Base-by-base conservation (phyloP, 2,329 filamentous ascomycete genomes). In the Fusarium verticillioides region DNA sequence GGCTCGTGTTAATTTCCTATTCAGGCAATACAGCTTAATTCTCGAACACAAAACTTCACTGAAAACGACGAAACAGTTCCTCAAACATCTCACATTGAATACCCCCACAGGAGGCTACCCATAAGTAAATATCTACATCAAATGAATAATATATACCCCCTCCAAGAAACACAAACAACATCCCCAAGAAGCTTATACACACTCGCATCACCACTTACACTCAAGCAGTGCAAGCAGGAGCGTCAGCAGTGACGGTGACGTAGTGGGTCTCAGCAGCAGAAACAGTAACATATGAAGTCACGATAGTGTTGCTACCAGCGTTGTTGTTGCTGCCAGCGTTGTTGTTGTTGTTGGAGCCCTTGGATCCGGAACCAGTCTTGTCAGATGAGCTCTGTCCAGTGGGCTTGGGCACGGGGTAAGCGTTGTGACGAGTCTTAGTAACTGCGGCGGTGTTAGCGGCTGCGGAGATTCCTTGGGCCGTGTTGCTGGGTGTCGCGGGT, bases 31-130 rank as follows among this genome's bases (percentile, higher is more conserved):
- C 18, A 34, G 2, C 30, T 7, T 37, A 28, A 34, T n/a, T 21
- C 6, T 36, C 19, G 0, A 39, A 30, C 42, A 49, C 12, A n/a
- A 13, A n/a, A 37, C 34, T 50, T 63, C 52, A 58, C 46, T 15
- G 1, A 26, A 43, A 21, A 30, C 3, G 18, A 70, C 42, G 7
- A 21, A 19, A 21, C 0, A 37, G 4, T 70, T 77, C 64, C 68
- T 77, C 76, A 75, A 77, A 70, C 74, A 77, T 77, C 60, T 77
- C 63, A 76, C 76, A 78, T 76, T 76, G 69, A 69, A 70, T 53
- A 65, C 72, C 76, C 63, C 75, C 75, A 76, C 73, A 78, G 75
- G 73, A 74, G 75, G 76, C 75, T 74, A 78, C 72, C 64, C 63
- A 50, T 74, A 76, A 74, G 66, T 78, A 76, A 78, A 75, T 69